phyloP scores from a whole-genome alignment of 1,139 yeast genomes.

The Taphrina confusa region DNA sequence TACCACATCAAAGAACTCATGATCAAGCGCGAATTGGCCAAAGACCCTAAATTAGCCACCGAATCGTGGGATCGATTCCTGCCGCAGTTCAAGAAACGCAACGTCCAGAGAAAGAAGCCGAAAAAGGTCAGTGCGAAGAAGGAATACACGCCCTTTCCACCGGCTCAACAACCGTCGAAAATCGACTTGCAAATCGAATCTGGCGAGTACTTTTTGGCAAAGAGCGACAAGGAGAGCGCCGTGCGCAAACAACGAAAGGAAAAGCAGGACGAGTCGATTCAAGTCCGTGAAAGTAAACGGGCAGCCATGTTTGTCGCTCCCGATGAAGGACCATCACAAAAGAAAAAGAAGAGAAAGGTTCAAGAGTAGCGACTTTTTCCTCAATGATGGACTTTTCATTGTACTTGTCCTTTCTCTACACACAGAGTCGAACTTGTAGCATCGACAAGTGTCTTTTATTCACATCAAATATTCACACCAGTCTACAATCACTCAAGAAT shows the following conservation, averaged over 20 bases:
- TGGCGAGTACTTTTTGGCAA: slow-evolving; percentile 95
- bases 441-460: no score
- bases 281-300: slow-evolving; percentile 65
- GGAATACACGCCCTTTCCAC: slow-evolving; percentile 98
- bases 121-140: slow-evolving; percentile 72
- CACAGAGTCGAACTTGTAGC: no score
- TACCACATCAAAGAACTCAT: slow-evolving; percentile 94
- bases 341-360: slow-evolving; percentile 37
- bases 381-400: no score
- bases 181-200: slow-evolving; percentile 95
- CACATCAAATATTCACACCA: no score
- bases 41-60: slow-evolving; percentile 89
- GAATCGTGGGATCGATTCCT: slow-evolving; percentile 97
- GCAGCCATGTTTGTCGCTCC: slow-evolving; percentile 84
- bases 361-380: no score
- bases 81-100: slow-evolving; percentile 95
- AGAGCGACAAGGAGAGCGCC: slow-evolving; percentile 67
- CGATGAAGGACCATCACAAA: slow-evolving; percentile 56
- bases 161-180: slow-evolving; percentile 95
- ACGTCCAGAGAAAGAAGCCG: slow-evolving; percentile 90
- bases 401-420: no score
- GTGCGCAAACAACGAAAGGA: slow-evolving; percentile 56
- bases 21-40: slow-evolving; percentile 93
- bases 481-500: no score
- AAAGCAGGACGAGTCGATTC: slow-evolving; percentile 73